Evolutionary conservation across 2,329 filamentous ascomycete species (phyloP).

Genomic region (Ophiocordyceps polyrhachis-furcata): DNA sequence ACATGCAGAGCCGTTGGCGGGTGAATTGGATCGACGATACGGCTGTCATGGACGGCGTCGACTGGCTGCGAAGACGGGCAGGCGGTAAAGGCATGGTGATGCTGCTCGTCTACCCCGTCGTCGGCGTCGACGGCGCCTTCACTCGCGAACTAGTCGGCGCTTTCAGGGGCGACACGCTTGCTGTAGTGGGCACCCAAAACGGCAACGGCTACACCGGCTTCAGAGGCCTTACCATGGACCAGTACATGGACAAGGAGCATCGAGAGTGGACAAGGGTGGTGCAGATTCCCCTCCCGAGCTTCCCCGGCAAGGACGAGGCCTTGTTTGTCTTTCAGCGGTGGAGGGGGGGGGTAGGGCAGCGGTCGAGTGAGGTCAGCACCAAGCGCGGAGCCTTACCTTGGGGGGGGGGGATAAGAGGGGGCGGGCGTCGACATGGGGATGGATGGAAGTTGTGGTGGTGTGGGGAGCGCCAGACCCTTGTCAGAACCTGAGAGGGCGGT

Average conservation of each 20-base stretch:
- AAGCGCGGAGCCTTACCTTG: too few species aligned
- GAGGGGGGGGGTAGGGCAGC: not conserved
- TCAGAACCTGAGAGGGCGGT: too few species aligned
- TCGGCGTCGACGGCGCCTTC: conserved; percentile 47
- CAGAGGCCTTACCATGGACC: conserved; percentile 40
- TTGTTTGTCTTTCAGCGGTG: conserved; percentile 45
- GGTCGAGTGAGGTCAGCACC: too few species aligned
- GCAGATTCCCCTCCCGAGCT: conserved; percentile 52
- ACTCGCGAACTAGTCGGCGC: conserved; percentile 41
- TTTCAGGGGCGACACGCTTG: conserved; percentile 44
- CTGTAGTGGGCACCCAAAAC: conserved; percentile 61
- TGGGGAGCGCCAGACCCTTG: too few species aligned
- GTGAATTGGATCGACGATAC: conserved; percentile 53
- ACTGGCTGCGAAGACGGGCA: conserved; percentile 32
- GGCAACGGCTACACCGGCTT: conserved; percentile 58
- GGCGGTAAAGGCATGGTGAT: conserved; percentile 38
- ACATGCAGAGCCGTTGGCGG: conserved; percentile 47
- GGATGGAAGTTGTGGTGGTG: too few species aligned
- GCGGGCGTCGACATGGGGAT: too few species aligned
- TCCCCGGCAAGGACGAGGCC: conserved; percentile 60
- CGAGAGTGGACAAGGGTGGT: conserved; percentile 37
- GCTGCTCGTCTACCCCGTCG: conserved; percentile 55
- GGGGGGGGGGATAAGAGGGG: too few species aligned
- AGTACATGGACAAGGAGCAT: conserved; percentile 43
- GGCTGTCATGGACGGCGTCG: conserved; percentile 36